Evolutionary conservation across 306 rosid genomes (phyloP).

Genomic region (Alnus rubra): DNA sequence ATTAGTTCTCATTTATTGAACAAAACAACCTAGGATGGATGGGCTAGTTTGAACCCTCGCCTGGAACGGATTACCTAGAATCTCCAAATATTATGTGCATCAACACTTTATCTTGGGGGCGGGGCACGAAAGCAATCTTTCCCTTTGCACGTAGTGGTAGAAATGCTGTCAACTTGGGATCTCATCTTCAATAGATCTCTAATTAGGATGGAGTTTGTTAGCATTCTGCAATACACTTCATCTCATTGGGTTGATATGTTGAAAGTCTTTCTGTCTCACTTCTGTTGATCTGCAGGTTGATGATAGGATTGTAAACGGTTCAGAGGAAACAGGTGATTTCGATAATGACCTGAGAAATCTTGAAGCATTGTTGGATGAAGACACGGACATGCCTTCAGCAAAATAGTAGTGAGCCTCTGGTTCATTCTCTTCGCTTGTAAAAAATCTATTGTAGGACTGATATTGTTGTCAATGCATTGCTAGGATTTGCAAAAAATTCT

Average conservation of each 20-base stretch:
- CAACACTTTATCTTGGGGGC: background rate
- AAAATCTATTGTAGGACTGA: background rate
- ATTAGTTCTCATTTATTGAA: background rate
- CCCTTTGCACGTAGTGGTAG: background rate
- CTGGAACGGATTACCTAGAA: background rate
- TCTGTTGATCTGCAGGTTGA: constrained; percentile 41
- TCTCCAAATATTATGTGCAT: background rate
- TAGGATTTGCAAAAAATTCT: background rate
- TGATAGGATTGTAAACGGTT: constrained; percentile 24
- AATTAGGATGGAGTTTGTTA: background rate
- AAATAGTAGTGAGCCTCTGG: constrained; percentile 31
- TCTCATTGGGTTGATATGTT: background rate
- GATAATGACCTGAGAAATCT: constrained; percentile 45
- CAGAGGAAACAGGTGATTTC: constrained; percentile 45
- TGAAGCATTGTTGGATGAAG: constrained; percentile 59
- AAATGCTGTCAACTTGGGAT: background rate
- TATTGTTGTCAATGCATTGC: background rate
- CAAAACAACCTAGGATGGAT: constrained; percentile 1
- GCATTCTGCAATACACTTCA: background rate
- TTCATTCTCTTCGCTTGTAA: constrained; percentile 15
- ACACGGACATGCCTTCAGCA: constrained; percentile 49
- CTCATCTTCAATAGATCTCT: background rate
- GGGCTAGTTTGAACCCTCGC: background rate
- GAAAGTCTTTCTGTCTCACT: background rate
- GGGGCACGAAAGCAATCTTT: background rate